phyloP scores from a whole-genome alignment of 805 yeast genomes.

The Maudiozyma pseudohumilis region DNA sequence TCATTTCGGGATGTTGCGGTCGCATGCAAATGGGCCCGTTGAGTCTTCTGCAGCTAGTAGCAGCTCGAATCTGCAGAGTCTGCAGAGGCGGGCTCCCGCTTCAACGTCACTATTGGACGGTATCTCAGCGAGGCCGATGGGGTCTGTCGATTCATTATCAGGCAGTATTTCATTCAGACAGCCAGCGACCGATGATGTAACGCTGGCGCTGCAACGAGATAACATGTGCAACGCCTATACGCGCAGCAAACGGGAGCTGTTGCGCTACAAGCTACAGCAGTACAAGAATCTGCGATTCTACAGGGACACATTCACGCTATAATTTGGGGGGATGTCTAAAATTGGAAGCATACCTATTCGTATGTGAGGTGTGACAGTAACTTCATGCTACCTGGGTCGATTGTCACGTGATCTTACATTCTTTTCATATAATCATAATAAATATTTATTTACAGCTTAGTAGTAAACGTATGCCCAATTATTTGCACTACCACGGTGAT shows the following conservation, averaged over 20 bases:
- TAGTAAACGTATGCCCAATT: no score
- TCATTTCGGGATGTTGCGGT: not conserved
- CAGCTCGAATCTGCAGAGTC: not conserved
- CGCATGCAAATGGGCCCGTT: not conserved
- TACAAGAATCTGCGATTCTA: constrained; percentile 19
- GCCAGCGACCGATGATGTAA: constrained; percentile 2
- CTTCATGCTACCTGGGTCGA: no score
- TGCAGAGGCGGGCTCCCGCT: not conserved
- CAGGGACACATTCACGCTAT: constrained; percentile 22
- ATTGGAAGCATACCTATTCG: no score
- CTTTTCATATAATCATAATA: not conserved
- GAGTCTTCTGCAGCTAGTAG: not conserved
- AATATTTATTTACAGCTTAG: not conserved
- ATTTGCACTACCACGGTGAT: no score
- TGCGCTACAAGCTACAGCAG: constrained; percentile 15
- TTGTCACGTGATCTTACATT: no score
- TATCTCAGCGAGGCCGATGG: not conserved
- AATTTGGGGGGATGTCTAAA: constrained; percentile 1
- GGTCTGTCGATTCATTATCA: not conserved
- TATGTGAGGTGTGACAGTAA: no score
- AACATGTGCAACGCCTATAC: constrained; percentile 12
- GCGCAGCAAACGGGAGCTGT: constrained; percentile 12
- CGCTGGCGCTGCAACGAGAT: constrained; percentile 9
- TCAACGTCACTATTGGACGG: not conserved
- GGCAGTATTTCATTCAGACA: not conserved